Evolutionary conservation across 2,329 filamentous ascomycete genomes (phyloP).

Genomic region (Ceratocystis variospora): DNA sequence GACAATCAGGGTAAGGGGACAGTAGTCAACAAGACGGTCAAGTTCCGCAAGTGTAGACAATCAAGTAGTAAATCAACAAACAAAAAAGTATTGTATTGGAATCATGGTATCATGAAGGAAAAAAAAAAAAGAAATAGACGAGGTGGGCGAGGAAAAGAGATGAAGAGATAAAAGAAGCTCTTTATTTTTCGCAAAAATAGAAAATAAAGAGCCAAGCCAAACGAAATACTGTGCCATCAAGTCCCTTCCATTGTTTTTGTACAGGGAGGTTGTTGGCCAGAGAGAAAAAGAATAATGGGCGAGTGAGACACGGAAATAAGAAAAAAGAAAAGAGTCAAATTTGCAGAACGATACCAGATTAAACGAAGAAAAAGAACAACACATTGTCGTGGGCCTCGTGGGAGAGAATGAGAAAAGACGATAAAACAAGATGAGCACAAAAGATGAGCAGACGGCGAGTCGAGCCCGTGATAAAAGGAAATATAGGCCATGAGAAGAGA

Average conservation of each 20-base stretch:
- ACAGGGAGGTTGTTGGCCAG: background rate
- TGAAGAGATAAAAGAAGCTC: background rate
- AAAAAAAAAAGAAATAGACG: slow-evolving; percentile 1
- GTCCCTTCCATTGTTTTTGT: background rate
- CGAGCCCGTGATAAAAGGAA: background rate
- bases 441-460: background rate
- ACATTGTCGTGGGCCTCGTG: slow-evolving; percentile 1
- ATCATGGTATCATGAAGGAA: slow-evolving; percentile 7
- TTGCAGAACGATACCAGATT: slow-evolving; percentile 7
- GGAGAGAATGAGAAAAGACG: background rate
- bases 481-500: slow-evolving; percentile 2
- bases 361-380: slow-evolving; percentile 5
- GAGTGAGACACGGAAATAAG: slow-evolving; percentile 5
- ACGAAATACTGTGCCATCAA: background rate
- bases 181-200: background rate
- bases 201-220: background rate
- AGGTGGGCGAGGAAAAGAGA: background rate
- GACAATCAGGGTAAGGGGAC: background rate
- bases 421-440: background rate
- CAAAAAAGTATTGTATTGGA: slow-evolving; percentile 7
- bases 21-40: background rate
- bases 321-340: background rate
- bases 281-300: background rate
- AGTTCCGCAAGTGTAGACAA: background rate
- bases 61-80: background rate